A percentile compares a stretch with the other conserved stretches of the same genome.
Conservation (phyloP, 1,139 yeast genomes). For the Hanseniaspora uvarum region DNA sequence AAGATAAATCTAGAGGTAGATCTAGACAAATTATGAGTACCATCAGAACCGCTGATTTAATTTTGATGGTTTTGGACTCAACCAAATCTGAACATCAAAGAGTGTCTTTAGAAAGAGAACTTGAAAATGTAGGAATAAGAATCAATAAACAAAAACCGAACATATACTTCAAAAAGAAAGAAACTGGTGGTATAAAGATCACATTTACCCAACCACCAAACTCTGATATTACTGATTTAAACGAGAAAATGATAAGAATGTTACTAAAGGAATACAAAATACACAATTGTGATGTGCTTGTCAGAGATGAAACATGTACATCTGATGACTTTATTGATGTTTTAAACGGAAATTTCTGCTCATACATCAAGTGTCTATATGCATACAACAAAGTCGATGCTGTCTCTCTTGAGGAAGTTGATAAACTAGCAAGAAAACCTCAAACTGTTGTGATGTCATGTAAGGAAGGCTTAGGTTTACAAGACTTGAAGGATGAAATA, state of each 20-base stretch:
- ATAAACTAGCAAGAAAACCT: conserved; percentile 81
- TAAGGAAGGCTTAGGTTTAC: conserved; percentile 72
- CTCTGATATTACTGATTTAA: conserved; percentile 37
- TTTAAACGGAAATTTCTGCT: conserved; percentile 74
- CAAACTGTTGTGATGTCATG: conserved; percentile 91
- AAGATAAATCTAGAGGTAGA: conserved; percentile 95
- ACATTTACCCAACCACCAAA: conserved; percentile 76
- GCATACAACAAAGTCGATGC: conserved; percentile 94
- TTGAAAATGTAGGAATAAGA: conserved; percentile 89
- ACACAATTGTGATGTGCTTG: conserved; percentile 85
- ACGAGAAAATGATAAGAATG: conserved; percentile 68
- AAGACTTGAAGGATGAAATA: conserved; percentile 80
- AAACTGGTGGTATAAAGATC: conserved; percentile 84
- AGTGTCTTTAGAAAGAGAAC: conserved; percentile 71
- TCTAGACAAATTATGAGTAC: conserved; percentile 96
- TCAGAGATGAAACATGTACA: conserved; percentile 80
- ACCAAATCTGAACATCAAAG: conserved; percentile 87
- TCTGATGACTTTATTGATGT: conserved; percentile 91
- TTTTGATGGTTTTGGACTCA: conserved; percentile 89
- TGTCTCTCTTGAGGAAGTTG: conserved; percentile 88
- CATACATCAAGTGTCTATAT: conserved; percentile 82
- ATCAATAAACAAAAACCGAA: conserved; percentile 75
- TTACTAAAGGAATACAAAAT: conserved; percentile 78
- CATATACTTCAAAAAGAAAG: conserved; percentile 64
- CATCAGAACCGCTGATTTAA: conserved; percentile 86